Base-by-base conservation (phyloP, 352 stramenopile genomes). In the Globisporangium canariense region DNA sequence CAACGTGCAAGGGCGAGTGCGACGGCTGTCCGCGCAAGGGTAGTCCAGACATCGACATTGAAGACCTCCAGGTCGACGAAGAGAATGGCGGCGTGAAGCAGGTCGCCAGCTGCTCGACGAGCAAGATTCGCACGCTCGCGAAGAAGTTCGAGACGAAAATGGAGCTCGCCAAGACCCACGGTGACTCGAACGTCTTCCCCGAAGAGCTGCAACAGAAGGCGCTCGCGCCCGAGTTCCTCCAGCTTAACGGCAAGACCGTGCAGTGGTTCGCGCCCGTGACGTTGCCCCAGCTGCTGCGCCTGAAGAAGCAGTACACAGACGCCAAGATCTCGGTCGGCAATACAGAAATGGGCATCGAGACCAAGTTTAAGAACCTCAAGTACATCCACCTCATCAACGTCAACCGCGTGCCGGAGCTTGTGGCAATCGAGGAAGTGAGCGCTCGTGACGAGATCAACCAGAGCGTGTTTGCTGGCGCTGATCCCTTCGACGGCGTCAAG, bases 331-430 rank as follows among this genome's bases (percentile, higher is more conserved):
- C 97, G 30, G 93, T 98, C 40, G 96, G 96, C 20, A 98, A 99
- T 71, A 98, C 95, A 0, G 95, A 98, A 78, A 97, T 99, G 77
- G 95, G 93, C 18, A 98, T 99, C 72, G 94, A 98, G 72, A 93
- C 86, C 59, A 98, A 97, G 71, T 98, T 97, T 79, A 98, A 98
- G 77, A 76, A 83, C 64, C 78, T 96, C 65, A 79, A 86, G 64
- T 95, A 95, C 53, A 32, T 66, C 14, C 74, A 86, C 38, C 53
- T 94, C 28, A 85, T 94, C 60, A 85, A 86, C 47, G 79, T 93
- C 50, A 89, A 69, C 60, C 80, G 85, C 40, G 72, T 93, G 0
- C 83, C 82, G 0, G 83, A 94, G 58, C 69, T 94, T 4, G 58
- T 86, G 6, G 67, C 71, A 1, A 88, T 83, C 28, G 47, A 66